Evolutionary conservation across 305 asterid species (phyloP).

Genomic region (Monarda citriodora): DNA sequence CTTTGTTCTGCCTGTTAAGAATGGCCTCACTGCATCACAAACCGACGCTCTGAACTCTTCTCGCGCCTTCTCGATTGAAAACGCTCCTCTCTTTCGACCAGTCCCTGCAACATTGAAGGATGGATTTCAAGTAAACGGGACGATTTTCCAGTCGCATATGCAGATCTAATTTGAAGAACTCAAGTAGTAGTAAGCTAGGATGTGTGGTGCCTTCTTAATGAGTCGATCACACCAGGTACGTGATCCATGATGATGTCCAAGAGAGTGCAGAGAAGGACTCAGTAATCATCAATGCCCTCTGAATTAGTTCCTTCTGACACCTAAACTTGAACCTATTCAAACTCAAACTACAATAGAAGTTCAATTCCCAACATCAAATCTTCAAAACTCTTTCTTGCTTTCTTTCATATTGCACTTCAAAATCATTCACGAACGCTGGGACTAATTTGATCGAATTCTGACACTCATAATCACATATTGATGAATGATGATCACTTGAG

Average conservation of each 20-base stretch:
- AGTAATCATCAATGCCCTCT: too few relatives aligned
- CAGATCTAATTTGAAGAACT: background rate
- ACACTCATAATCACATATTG: background rate
- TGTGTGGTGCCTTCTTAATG: slow-evolving; percentile 59
- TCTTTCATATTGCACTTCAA: too few relatives aligned
- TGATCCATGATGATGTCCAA: slow-evolving; percentile 61
- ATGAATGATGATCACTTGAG: slow-evolving; percentile 27
- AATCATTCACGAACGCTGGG: background rate
- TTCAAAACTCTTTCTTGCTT: too few relatives aligned
- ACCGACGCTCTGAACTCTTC: slow-evolving; percentile 44
- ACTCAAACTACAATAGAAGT: too few relatives aligned
- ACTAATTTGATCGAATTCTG: background rate
- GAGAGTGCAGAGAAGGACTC: too few relatives aligned
- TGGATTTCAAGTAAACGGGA: background rate
- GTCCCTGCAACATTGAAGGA: slow-evolving; percentile 40
- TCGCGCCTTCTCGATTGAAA: slow-evolving; percentile 35
- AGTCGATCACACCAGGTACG: slow-evolving; percentile 64
- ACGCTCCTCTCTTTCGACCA: slow-evolving; percentile 28
- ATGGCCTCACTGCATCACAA: slow-evolving; percentile 58
- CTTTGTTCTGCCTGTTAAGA: slow-evolving; percentile 62
- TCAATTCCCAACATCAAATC: too few relatives aligned
- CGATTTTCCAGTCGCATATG: background rate
- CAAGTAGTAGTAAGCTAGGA: background rate
- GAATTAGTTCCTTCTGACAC: too few relatives aligned
- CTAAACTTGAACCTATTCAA: too few relatives aligned